Evolutionary conservation across 352 stramenopile genomes (phyloP).

Genomic region (Phytophthora sojae): DNA sequence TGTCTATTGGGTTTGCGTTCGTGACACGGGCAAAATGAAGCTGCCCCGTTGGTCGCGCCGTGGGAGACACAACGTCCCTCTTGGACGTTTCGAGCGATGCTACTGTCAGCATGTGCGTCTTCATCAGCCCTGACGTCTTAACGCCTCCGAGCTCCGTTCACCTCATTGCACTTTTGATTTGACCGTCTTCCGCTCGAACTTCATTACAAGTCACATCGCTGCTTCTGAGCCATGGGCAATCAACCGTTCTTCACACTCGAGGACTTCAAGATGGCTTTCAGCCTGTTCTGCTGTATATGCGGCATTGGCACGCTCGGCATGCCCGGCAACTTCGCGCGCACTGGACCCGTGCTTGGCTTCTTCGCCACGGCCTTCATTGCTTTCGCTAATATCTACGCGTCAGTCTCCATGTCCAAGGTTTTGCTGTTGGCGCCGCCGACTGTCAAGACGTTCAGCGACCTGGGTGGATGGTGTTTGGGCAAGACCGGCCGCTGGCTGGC

Average conservation of each 20-base stretch:
- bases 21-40: constrained; percentile 18
- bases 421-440: constrained; percentile 54
- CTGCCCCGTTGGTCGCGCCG: constrained; percentile 16
- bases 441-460: constrained; percentile 64
- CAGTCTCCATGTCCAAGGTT: constrained; percentile 57
- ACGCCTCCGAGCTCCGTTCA: background rate
- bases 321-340: constrained; percentile 60
- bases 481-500: constrained; percentile 54
- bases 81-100: constrained; percentile 13
- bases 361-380: constrained; percentile 67
- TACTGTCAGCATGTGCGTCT: constrained; percentile 5
- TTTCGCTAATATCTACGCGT: constrained; percentile 67
- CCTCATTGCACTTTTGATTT: constrained; percentile 22
- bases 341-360: constrained; percentile 48
- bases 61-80: constrained; percentile 16
- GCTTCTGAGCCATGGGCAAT: constrained; percentile 4
- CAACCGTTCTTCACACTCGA: constrained; percentile 48
- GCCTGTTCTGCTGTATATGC: constrained; percentile 61
- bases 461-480: constrained; percentile 67
- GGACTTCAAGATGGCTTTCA: constrained; percentile 53
- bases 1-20: constrained; percentile 15
- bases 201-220: too few relatives aligned
- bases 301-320: constrained; percentile 70
- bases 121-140: background rate
- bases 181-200: background rate